Percentiles rank a stretch among this genome's conserved stretches.
Conservation (phyloP, 805 yeast genomes). For the Komagataella phaffii region DNA sequence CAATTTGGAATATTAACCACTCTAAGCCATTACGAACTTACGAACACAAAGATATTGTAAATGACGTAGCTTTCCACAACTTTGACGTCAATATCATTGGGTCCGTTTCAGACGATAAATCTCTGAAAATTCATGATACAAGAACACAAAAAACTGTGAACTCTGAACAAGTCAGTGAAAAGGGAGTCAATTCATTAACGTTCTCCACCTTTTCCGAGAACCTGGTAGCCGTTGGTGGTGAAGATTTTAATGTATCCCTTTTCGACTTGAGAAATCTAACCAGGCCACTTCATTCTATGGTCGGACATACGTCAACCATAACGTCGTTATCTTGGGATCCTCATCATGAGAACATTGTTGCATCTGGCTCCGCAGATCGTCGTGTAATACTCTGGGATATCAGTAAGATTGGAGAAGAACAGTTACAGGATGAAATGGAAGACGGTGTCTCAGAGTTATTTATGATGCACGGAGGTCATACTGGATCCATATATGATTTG, state of each 20-base stretch:
- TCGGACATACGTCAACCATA: constrained; percentile 68
- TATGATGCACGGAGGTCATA: constrained; percentile 91
- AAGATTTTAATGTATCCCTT: constrained; percentile 52
- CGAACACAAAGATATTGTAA: constrained; percentile 47
- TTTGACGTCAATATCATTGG: constrained; percentile 41
- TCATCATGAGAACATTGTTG: constrained; percentile 60
- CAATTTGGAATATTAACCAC: constrained; percentile 38
- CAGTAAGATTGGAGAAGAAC: constrained; percentile 70
- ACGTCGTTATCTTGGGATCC: constrained; percentile 72
- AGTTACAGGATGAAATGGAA: constrained; percentile 74
- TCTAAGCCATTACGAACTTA: constrained; percentile 18
- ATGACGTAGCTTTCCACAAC: constrained; percentile 65
- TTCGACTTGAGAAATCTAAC: constrained; percentile 40
- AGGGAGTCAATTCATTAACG: constrained; percentile 46
- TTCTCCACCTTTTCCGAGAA: constrained; percentile 51
- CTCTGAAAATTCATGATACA: constrained; percentile 39
- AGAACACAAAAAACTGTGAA: constrained; percentile 18
- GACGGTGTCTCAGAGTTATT: constrained; percentile 83
- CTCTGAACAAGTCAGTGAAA: constrained; percentile 12
- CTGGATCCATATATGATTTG: constrained; percentile 62
- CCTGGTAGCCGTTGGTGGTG: constrained; percentile 56
- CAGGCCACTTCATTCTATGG: constrained; percentile 48
- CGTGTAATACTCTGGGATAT: constrained; percentile 76
- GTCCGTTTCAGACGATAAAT: constrained; percentile 61
- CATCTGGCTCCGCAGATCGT: constrained; percentile 68